Evolutionary conservation across 495 filamentous ascomycete genomes (phyloP), one percentile per base, ranked within the genome.

Genomic region (Lasiosphaeria miniovina): DNA sequence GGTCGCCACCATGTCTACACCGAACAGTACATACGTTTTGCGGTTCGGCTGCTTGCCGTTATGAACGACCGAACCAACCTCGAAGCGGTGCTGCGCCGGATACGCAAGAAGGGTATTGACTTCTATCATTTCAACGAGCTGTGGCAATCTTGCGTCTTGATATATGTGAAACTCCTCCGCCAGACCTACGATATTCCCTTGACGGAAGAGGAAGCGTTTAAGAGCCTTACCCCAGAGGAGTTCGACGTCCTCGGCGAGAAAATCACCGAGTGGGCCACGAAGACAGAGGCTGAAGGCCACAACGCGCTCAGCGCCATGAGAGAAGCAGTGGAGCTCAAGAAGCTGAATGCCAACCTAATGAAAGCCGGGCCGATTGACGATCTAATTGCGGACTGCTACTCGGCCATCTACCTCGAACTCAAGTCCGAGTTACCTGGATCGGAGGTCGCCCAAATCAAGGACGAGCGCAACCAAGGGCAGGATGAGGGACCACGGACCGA

Each of bases 1-100:
- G 94, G 94, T 0, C 80, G 94, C 46, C 95, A 98, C 67, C 94
- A 94, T 66, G 90, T 97, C 40, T 99, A 96, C 74, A 97, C 90
- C 14, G 86, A 88, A 51, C 88, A 88, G 57, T 99, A 99, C 71
- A 89, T 91, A 5, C 82, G 85, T 41, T 93, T 92, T 63, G 88
- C 96, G 68, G 81, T 88, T 36, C 73, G 77, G 43, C 77, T 99
- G 10, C 81, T 97, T 14, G 83, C 85, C 53, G 80, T 89, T 52
- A 77, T 92, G 38, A 85, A 88, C 54, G 94, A 99, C 65, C 84
- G 88, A 17, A 65, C 80, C 10, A 94, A 84, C 65, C 79, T 99
- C 50, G 94, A 97, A 66, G 82, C 84, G 43, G 74, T 99, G 4
- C 82, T 91, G 1, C 90, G 89, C 45, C 84, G 91, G 14, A 84